Conservation (phyloP, 495 filamentous ascomycete species). For the Geoglossum glabrum region DNA sequence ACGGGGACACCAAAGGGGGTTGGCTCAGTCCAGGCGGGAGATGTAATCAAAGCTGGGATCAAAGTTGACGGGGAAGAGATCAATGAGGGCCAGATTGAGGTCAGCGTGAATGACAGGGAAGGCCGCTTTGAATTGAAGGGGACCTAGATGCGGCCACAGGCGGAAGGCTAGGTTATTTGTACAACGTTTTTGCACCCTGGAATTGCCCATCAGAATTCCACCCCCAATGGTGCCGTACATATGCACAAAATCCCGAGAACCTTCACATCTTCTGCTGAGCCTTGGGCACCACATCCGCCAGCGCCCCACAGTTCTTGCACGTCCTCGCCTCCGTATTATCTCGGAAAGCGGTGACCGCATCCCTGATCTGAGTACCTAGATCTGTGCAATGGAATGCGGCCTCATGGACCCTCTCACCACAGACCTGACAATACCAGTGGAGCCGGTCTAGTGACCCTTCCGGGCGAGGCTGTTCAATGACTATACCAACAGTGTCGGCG, state of each 20-base stretch:
- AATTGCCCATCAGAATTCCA: not conserved
- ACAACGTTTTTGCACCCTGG: not conserved
- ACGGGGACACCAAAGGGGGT: conserved; percentile 97
- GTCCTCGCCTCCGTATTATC: conserved; percentile 47
- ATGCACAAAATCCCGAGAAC: not conserved
- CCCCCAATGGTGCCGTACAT: not conserved
- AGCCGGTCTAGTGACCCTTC: conserved; percentile 50
- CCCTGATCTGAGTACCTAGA: conserved; percentile 92
- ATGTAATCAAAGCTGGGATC: conserved; percentile 75
- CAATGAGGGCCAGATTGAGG: conserved; percentile 70
- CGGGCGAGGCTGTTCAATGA: conserved; percentile 73
- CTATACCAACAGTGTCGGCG: conserved; percentile 54
- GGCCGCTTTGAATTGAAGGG: conserved; percentile 36
- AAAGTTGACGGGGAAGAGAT: conserved; percentile 66
- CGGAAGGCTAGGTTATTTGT: not conserved
- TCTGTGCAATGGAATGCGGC: conserved; percentile 74
- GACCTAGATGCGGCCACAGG: conserved; percentile 24
- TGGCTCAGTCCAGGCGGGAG: conserved; percentile 63
- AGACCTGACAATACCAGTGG: conserved; percentile 74
- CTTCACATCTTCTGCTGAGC: not conserved
- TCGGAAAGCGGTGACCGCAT: conserved; percentile 69
- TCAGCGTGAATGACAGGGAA: conserved; percentile 49
- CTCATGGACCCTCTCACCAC: conserved; percentile 61
- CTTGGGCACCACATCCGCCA: conserved; percentile 30
- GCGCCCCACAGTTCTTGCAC: conserved; percentile 56